phyloP scores from a whole-genome alignment of 2,329 filamentous ascomycete genomes.

The Colletotrichum sp. region DNA sequence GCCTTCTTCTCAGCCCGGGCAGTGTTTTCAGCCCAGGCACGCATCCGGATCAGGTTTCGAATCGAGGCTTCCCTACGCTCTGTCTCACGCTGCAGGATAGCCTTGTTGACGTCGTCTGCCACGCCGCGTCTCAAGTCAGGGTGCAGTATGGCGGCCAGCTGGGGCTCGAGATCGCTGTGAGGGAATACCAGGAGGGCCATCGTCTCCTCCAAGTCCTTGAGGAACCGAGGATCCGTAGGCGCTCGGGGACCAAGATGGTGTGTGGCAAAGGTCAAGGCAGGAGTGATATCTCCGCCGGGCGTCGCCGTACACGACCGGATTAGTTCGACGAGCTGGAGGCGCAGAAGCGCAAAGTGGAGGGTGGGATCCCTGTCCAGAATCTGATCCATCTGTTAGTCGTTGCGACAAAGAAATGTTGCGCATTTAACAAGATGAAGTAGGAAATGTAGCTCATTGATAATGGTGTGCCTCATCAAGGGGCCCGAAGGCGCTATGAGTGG shows the following conservation, averaged over 20 bases:
- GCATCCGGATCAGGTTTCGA: conserved; percentile 77
- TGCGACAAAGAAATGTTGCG: not conserved
- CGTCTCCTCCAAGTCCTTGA: conserved; percentile 87
- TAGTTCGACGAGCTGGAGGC: conserved; percentile 91
- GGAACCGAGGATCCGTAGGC: conserved; percentile 78
- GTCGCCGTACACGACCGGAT: conserved; percentile 77
- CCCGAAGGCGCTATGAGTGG: conserved; percentile 94
- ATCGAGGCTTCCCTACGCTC: conserved; percentile 81
- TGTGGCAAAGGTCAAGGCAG: conserved; percentile 86
- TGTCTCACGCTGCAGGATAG: conserved; percentile 77
- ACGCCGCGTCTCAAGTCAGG: conserved; percentile 81
- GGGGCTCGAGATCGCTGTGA: conserved; percentile 76
- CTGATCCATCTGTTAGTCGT: conserved; percentile 52
- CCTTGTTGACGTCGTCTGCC: conserved; percentile 88
- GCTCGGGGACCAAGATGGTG: conserved; percentile 87
- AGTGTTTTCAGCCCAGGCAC: conserved; percentile 81
- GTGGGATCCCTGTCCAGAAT: conserved; percentile 83
- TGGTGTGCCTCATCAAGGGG: conserved; percentile 88
- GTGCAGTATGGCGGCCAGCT: conserved; percentile 77
- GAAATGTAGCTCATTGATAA: conserved; percentile 45
- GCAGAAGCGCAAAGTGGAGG: conserved; percentile 87
- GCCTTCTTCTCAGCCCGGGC: conserved; percentile 50
- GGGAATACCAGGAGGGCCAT: conserved; percentile 93
- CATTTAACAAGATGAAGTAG: not conserved
- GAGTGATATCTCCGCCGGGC: conserved; percentile 72